Evolutionary conservation across 441 rosid species (phyloP), one percentile per base, ranked within the genome.

Genomic region (Kokia cookei): DNA sequence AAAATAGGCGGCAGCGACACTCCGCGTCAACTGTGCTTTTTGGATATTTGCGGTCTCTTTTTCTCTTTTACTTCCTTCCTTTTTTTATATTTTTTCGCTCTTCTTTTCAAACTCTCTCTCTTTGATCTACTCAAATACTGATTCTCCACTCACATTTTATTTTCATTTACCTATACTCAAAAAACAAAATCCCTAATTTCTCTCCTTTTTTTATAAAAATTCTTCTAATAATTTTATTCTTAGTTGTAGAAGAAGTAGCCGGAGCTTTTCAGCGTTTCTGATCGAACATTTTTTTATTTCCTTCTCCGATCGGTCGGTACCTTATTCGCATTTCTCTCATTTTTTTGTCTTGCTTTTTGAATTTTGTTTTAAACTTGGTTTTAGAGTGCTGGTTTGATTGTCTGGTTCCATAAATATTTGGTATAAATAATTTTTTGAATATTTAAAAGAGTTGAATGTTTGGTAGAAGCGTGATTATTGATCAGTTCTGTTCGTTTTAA

Each of bases 281-380:
- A 19, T 76, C 82, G 32, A 74, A 70, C 78, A 79, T 83, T 89
- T 74, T 58, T 45, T 58, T 83, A 70, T 19, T 73, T 75, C 75
- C 54, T 55, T 57, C 73, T 76, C 72, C 74, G 84, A 89, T 87
- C 84, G 85, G 86, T 85, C 10, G 68, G 88, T 82, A 26, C 22
- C 42, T 14, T 8, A 64, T 15, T 50, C 14, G 50, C 71, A 55
- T 72, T 76, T 63, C 50, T 57, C 17, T 1, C 9, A 63, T 15
- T 64, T 13, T 24, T 54, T 5, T 69, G 37, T 32, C 37, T 32
- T 32, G 37, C 37, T 5, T 32, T 32, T 32, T 62, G 64, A 32
- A 32, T 70, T 37, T 17, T 42, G 1, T 14, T 40, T 19, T 47
- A 12, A 12, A 17, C 37, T 24, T 67, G 11, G 13, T 64, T 71